Percentiles rank a stretch among this genome's conserved stretches.
Evolutionary conservation across 495 filamentous ascomycete species (phyloP).

Genomic region (Aspergillus incahuasiensis): DNA sequence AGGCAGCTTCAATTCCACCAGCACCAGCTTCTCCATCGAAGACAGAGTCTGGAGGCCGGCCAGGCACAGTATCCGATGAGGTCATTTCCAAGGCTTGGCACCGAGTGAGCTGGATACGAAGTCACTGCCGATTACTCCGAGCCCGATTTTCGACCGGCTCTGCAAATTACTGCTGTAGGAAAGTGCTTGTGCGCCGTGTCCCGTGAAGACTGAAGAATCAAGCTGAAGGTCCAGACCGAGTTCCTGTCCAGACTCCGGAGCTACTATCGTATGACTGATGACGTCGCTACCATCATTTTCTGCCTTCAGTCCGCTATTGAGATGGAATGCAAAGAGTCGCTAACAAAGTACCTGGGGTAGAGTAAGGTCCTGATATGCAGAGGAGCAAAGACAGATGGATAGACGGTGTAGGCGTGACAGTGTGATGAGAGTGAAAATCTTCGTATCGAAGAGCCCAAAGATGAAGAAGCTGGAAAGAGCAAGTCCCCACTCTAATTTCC

Average conservation of each 20-base stretch:
- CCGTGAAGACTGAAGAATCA: too few relatives aligned
- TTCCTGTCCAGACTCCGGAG: not conserved
- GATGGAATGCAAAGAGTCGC: not conserved
- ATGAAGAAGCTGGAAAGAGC: slow-evolving; percentile 2
- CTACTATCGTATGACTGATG: not conserved
- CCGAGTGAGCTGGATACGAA: slow-evolving; percentile 15
- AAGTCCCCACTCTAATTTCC: slow-evolving; percentile 25
- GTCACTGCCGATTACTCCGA: slow-evolving; percentile 1
- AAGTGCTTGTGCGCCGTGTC: not conserved
- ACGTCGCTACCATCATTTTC: not conserved
- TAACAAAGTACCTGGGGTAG: not conserved
- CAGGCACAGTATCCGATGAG: slow-evolving; percentile 18
- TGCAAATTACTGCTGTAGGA: not conserved
- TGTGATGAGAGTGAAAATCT: not conserved
- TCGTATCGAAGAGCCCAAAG: not conserved
- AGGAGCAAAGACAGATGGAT: not conserved
- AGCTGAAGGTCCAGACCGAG: not conserved
- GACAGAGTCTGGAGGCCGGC: not conserved
- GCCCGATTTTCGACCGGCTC: not conserved
- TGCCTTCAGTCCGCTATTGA: not conserved
- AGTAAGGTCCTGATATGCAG: not conserved
- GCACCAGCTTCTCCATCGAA: not conserved
- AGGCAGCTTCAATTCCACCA: not conserved
- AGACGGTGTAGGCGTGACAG: not conserved
- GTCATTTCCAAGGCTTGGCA: slow-evolving; percentile 17